Base-by-base conservation (phyloP, 2,329 filamentous ascomycete genomes). In the Fusarium aywerte region DNA sequence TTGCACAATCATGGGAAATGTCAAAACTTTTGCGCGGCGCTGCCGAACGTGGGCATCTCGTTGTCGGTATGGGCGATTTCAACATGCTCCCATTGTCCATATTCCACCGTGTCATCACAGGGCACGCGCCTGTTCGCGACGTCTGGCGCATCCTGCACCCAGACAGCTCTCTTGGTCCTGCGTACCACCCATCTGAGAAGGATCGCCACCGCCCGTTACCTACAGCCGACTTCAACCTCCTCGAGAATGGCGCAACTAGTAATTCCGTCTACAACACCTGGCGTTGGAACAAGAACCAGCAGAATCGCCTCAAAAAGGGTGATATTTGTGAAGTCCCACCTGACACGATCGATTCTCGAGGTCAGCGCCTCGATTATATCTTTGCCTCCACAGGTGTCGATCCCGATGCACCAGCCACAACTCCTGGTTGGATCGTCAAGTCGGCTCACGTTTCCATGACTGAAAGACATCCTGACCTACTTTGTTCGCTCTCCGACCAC, bases 341-440 rank as follows among this genome's bases (percentile, higher is more conserved):
- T 0, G 84, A 90, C 44, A 86, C 87, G 0, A 78, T 83, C 5
- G 94, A 97, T 75, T 88, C 87, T 0, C 84, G 83, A 23, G 95
- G 91, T n/a, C 95, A 97, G 77, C 85, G 96, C 21, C 85, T 98
- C 45, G 96, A 99, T 79, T 99, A 99, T 79, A 91, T 99, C 74
- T 98, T 99, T 79, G 90, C 92, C 70, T 87, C 86, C 3, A 85
- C 86, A 13, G 85, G 83, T 13, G 68, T 75, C 68, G 55, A 70
- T 44, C 68, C 73, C 6, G 75, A 77, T 51, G 80, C 77, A 65
- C 75, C 72, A 35, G 65, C 64, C 40, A 57, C 55, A 45, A 59
- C 70, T 11, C 59, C 77, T 60, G 74, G 76, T 42, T 97, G 94
- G 93, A 81, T 86, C 13, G 88, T 97, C 59, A 84, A 88, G 60